phyloP scores from a whole-genome alignment of 2,329 filamentous ascomycete species.

The Thermothelomyces thermophilus region DNA sequence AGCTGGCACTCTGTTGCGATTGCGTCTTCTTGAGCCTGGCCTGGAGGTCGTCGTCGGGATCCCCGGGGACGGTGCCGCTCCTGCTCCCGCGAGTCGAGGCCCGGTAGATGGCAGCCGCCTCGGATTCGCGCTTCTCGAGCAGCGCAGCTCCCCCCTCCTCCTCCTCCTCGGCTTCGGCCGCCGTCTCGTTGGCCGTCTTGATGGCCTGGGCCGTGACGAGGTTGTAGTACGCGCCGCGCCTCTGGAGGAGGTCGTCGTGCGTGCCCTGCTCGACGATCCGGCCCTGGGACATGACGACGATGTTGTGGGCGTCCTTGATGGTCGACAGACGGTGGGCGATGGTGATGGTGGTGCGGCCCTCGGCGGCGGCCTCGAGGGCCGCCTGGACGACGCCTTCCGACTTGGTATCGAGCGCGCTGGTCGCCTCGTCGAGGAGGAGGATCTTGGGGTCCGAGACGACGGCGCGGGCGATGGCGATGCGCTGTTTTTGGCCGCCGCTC shows the following conservation, averaged over 20 bases:
- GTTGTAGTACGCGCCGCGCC: slow-evolving; percentile 67
- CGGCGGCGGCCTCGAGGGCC: slow-evolving; percentile 77
- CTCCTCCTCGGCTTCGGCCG: slow-evolving; percentile 44
- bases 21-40: slow-evolving; percentile 50
- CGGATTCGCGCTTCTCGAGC: too few relatives aligned
- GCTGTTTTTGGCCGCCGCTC: slow-evolving; percentile 93
- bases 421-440: slow-evolving; percentile 89
- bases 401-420: slow-evolving; percentile 86
- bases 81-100: slow-evolving; percentile 32
- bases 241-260: slow-evolving; percentile 70
- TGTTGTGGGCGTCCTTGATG: slow-evolving; percentile 90
- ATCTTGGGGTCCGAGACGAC: slow-evolving; percentile 89
- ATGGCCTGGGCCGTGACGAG: slow-evolving; percentile 88
- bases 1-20: slow-evolving; percentile 59
- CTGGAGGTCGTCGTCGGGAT: slow-evolving; percentile 57
- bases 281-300: slow-evolving; percentile 84
- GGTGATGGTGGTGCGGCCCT: slow-evolving; percentile 87
- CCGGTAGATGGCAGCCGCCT: slow-evolving; percentile 44
- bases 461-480: slow-evolving; percentile 87
- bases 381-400: slow-evolving; percentile 92
- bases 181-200: slow-evolving; percentile 50
- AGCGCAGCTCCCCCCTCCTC: slow-evolving; percentile 46
- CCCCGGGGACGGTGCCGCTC: slow-evolving; percentile 34
- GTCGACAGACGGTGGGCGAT: slow-evolving; percentile 95
- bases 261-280: slow-evolving; percentile 88